phyloP scores from a whole-genome alignment of 2,329 filamentous ascomycete genomes.

The Claviceps lovelessii region DNA sequence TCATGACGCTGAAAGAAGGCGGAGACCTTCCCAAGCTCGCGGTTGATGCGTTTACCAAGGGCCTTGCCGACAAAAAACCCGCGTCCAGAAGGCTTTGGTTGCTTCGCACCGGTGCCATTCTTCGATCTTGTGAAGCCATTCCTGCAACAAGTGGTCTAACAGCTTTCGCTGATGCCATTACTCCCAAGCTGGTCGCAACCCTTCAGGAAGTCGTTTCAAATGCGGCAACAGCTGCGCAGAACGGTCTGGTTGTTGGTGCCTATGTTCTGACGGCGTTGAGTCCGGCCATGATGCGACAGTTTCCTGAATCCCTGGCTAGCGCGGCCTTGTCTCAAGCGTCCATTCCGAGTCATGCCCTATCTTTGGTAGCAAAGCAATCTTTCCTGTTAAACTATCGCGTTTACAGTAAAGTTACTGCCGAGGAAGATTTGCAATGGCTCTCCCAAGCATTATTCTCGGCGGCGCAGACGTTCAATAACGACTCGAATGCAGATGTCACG shows the following conservation, averaged over 20 bases:
- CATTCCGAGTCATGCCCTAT: constrained; percentile 50
- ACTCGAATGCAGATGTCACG: constrained; percentile 33
- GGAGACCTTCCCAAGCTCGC: constrained; percentile 50
- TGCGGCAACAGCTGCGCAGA: constrained; percentile 65
- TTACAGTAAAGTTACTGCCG: constrained; percentile 61
- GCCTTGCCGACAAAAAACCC: constrained; percentile 71
- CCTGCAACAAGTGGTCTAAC: constrained; percentile 32
- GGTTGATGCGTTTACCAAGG: constrained; percentile 62
- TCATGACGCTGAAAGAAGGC: constrained; percentile 45
- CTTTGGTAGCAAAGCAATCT: constrained; percentile 65
- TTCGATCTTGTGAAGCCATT: constrained; percentile 40
- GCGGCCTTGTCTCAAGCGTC: constrained; percentile 40
- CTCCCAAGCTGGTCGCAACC: constrained; percentile 46
- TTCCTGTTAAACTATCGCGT: constrained; percentile 75
- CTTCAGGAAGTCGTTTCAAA: constrained; percentile 71
- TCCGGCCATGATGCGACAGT: constrained; percentile 36
- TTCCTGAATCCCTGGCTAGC: constrained; percentile 36
- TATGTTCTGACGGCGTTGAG: constrained; percentile 58
- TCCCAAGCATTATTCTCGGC: constrained; percentile 53
- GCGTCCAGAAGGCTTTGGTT: constrained; percentile 69
- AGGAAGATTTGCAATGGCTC: constrained; percentile 70
- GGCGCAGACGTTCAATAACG: constrained; percentile 37
- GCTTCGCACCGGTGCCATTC: constrained; percentile 54
- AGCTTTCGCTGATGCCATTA: constrained; percentile 38
- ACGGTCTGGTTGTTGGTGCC: constrained; percentile 64